These are phyloP conservation scores for Scorias spongiosa DNA, from an alignment of 2,329 filamentous ascomycete species.

Conservation along the genomic window DNA sequence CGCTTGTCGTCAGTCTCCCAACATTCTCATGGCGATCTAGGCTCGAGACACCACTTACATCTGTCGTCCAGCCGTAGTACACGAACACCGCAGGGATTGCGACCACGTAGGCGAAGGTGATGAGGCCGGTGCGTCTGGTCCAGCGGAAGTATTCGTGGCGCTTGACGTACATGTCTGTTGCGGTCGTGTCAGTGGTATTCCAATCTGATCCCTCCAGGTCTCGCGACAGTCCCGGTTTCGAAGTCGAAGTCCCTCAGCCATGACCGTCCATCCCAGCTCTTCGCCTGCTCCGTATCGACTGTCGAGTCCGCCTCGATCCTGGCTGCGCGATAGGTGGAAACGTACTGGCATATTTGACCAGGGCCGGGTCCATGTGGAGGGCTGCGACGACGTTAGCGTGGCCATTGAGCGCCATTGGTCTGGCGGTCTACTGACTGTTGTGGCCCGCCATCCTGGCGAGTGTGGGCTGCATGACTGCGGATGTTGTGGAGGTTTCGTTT, in stretches of 20 bases:
- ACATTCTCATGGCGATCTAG: not conserved
- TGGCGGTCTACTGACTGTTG: conserved; percentile 17
- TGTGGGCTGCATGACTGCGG: conserved; percentile 16
- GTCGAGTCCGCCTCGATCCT: conserved; percentile 10
- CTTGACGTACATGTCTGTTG: conserved; percentile 62
- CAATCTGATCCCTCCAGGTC: not conserved
- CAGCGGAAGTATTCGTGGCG: conserved; percentile 93
- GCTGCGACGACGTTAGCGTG: conserved; percentile 20
- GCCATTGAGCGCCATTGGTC: not conserved
- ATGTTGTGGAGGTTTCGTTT: not conserved
- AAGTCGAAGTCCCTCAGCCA: conserved; percentile 15
- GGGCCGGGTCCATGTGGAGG: conserved; percentile 38
- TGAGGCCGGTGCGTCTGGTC: conserved; percentile 66
- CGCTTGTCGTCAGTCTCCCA: not conserved
- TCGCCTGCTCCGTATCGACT: not conserved
- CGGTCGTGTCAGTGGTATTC: conserved; percentile 2
- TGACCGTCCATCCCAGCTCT: not conserved
- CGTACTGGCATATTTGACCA: conserved; percentile 40
- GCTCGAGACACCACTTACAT: conserved; percentile 47
- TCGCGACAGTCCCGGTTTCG: conserved; percentile 23
- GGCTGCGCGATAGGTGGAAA: conserved; percentile 20
- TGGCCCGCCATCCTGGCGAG: conserved; percentile 22
- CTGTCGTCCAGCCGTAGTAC: conserved; percentile 61
- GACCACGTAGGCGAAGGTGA: conserved; percentile 63
- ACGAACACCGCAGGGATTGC: conserved; percentile 57